These are phyloP conservation scores for Tetrahymena thermophila DNA, from an alignment of 73 alveolate genomes.

Conservation along the genomic window DNA sequence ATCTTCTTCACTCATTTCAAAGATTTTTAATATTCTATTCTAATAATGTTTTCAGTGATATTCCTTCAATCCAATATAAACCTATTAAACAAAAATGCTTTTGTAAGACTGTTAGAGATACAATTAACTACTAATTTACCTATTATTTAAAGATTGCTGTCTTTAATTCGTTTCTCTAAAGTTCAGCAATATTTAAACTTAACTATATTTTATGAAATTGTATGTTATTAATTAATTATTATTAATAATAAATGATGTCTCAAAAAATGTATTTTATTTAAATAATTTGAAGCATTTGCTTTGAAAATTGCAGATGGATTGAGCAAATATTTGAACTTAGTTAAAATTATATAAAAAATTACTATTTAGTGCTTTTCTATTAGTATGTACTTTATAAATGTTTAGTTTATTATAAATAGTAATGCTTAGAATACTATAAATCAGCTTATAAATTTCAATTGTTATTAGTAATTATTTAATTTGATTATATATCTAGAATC, in stretches of 20 bases:
- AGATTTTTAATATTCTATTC: background rate
- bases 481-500: background rate
- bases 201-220: background rate
- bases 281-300: no score
- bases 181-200: background rate
- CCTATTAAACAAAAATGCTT: background rate
- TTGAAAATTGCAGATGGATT: no score
- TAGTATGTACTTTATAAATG: background rate
- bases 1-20: background rate
- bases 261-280: no score
- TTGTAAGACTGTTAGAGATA: background rate
- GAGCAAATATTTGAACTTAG: no score
- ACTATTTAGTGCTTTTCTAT: background rate
- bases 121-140: background rate
- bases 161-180: background rate
- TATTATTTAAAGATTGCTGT: background rate
- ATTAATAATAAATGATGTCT: no score
- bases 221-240: no score
- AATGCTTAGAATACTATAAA: background rate
- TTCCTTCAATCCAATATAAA: background rate
- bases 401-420: background rate
- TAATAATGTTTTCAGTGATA: background rate
- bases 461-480: no score
- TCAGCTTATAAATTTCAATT: background rate
- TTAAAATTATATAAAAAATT: no score